Conservation (phyloP, 306 rosid species). For the Cercis canadensis region DNA sequence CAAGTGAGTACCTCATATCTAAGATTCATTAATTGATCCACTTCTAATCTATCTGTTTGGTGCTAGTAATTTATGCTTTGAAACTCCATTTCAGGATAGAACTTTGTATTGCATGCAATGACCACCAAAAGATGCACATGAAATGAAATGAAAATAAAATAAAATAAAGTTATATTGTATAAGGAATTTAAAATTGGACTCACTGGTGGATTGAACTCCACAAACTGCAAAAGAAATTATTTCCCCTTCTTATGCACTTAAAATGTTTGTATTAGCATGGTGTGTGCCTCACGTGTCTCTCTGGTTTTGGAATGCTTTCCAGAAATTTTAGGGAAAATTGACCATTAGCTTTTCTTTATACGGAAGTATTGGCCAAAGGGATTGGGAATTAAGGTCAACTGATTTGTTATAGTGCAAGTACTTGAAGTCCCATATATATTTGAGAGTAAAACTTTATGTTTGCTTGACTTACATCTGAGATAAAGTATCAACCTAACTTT, state of each 20-base stretch:
- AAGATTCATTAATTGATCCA: not conserved
- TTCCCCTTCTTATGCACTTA: not conserved
- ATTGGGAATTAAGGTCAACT: not conserved
- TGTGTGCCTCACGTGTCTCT: not conserved
- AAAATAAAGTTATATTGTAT: slow-evolving; percentile 6
- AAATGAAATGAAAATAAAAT: slow-evolving; percentile 13
- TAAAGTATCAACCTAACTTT: not conserved
- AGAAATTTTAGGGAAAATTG: no score
- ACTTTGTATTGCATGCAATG: slow-evolving; percentile 22
- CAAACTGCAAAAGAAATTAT: not conserved
- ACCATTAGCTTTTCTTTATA: not conserved
- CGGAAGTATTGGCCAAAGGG: not conserved
- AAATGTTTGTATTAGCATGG: not conserved
- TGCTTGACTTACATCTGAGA: not conserved
- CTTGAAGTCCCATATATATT: not conserved
- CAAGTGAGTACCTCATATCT: slow-evolving; percentile 63
- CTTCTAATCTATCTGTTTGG: not conserved
- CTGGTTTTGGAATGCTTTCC: slow-evolving; percentile 9
- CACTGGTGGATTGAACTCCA: not conserved
- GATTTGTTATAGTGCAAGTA: not conserved
- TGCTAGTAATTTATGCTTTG: slow-evolving; percentile 23
- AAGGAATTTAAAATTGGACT: slow-evolving; percentile 24
- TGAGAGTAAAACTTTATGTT: no score
- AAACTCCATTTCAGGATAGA: slow-evolving; percentile 27
- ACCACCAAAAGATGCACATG: slow-evolving; percentile 28